phyloP scores from a whole-genome alignment of 495 filamentous ascomycete genomes.

The Aspergillus avenaceus region DNA sequence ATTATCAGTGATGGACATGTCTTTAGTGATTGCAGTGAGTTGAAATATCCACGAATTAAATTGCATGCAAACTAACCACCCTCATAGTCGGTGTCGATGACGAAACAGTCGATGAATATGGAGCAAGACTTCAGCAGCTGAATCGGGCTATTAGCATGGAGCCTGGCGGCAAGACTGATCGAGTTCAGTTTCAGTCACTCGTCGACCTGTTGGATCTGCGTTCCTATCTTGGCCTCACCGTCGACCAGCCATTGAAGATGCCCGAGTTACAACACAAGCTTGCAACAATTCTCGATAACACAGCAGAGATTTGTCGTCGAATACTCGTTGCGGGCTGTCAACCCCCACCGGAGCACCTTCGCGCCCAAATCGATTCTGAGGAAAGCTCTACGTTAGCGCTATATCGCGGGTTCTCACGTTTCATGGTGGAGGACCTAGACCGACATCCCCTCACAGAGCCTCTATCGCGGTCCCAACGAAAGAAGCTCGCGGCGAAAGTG shows the following conservation, averaged over 20 bases:
- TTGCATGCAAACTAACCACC: conserved; percentile 23
- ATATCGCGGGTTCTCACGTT: conserved; percentile 42
- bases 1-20: conserved; percentile 46
- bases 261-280: not conserved
- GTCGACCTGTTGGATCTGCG: not conserved
- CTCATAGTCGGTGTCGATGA: conserved; percentile 40
- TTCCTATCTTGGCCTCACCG: not conserved
- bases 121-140: not conserved
- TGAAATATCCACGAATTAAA: conserved; percentile 11
- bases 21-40: conserved; percentile 31
- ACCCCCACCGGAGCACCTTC: conserved; percentile 9
- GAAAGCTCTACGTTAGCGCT: conserved; percentile 30
- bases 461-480: conserved; percentile 1
- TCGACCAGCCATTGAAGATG: not conserved
- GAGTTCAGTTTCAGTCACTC: not conserved
- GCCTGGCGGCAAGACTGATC: not conserved
- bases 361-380: conserved; percentile 28
- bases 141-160: not conserved
- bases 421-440: conserved; percentile 43
- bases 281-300: not conserved
- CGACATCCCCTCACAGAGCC: not conserved
- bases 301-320: not conserved
- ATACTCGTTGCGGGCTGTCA: not conserved
- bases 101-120: conserved; percentile 26
- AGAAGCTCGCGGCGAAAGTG: conserved; percentile 26